phyloP scores from a whole-genome alignment of 257 asterid species.

The Jacaranda mimosifolia region DNA sequence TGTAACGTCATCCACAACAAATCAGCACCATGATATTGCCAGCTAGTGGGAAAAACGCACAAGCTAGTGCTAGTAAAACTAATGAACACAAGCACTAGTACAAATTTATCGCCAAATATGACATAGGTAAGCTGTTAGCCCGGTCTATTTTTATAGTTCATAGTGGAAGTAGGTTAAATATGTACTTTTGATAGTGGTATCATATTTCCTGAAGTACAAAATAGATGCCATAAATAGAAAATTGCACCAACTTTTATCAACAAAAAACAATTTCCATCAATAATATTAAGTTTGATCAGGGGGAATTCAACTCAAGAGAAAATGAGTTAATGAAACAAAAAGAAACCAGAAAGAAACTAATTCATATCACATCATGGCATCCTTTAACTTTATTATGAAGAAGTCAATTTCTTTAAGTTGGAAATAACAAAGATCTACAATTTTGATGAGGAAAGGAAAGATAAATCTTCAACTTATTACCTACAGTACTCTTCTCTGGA shows the following conservation, averaged over 20 bases:
- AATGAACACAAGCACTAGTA: not conserved
- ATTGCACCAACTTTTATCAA: slow-evolving; percentile 18
- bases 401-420: slow-evolving; percentile 18
- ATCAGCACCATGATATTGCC: slow-evolving; percentile 22
- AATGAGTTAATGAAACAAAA: slow-evolving; percentile 2
- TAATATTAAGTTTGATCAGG: slow-evolving; percentile 22
- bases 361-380: not conserved
- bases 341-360: slow-evolving; percentile 2
- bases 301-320: not conserved
- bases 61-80: not conserved
- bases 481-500: slow-evolving; percentile 99
- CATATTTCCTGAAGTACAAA: slow-evolving; percentile 24
- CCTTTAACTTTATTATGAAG: slow-evolving; percentile 5
- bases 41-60: slow-evolving; percentile 15
- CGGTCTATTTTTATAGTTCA: not conserved
- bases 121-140: slow-evolving; percentile 22
- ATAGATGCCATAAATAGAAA: slow-evolving; percentile 7
- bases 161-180: not conserved
- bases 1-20: slow-evolving; percentile 16
- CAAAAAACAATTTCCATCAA: not conserved
- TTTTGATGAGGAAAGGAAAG: slow-evolving; percentile 27
- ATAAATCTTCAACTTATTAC: slow-evolving; percentile 54
- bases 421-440: slow-evolving; percentile 21
- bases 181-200: not conserved
- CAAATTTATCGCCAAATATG: slow-evolving; percentile 20